Evolutionary conservation across 257 asterid genomes (phyloP).

Genomic region (Anisodus acutangulus): DNA sequence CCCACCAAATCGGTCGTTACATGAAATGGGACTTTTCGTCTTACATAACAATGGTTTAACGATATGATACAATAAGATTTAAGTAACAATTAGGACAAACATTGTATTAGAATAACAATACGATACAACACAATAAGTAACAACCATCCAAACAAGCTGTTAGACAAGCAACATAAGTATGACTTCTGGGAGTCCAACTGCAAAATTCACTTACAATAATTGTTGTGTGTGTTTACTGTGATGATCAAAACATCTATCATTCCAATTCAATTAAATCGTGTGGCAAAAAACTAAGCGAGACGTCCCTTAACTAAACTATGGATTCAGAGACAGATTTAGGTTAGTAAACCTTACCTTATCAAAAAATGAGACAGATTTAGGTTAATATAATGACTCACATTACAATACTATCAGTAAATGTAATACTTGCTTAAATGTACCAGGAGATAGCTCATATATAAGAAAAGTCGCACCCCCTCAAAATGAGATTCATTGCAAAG

Average conservation of each 20-base stretch:
- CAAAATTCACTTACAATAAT: background rate
- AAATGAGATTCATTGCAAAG: no score
- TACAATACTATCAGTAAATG: background rate
- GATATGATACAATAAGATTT: no score
- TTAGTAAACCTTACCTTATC: no score
- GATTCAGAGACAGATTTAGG: background rate
- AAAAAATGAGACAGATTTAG: background rate
- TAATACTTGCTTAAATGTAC: no score
- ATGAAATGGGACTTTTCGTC: no score
- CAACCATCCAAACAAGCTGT: slow-evolving; percentile 35
- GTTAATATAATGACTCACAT: background rate
- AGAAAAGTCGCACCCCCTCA: no score
- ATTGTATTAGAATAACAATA: no score
- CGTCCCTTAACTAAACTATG: background rate
- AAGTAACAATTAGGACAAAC: no score
- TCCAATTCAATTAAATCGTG: slow-evolving; percentile 12
- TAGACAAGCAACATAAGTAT: background rate
- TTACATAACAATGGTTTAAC: no score
- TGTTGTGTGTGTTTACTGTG: background rate
- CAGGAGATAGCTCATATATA: no score
- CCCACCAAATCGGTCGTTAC: no score
- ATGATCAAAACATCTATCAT: background rate
- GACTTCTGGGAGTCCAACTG: background rate
- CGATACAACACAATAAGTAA: no score
- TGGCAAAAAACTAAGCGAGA: background rate